Evolutionary conservation across 345 rosid species (phyloP).

Genomic region (Sonneratia caseolaris): DNA sequence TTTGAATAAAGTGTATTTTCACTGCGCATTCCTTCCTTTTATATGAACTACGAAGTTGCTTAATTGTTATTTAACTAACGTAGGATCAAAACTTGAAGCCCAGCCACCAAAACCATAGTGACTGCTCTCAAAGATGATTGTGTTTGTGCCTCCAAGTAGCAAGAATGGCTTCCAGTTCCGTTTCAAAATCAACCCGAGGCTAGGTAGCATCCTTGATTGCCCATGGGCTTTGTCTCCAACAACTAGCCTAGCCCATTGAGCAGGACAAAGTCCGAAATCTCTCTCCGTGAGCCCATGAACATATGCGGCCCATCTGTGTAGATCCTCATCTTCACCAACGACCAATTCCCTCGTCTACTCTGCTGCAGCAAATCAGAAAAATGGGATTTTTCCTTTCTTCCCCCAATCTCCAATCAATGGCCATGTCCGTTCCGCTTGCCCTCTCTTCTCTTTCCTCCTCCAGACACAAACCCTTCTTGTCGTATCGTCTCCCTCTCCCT

Average conservation of each 20-base stretch:
- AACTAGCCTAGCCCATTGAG: background rate
- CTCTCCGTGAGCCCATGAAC: too few species aligned
- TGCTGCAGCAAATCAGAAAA: background rate
- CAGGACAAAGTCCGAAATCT: background rate
- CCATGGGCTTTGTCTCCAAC: background rate
- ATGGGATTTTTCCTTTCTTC: background rate
- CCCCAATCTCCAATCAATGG: constrained; percentile 2
- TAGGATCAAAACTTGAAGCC: too few species aligned
- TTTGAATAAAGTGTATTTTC: too few species aligned
- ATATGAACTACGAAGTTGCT: too few species aligned
- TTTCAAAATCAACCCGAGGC: too few species aligned
- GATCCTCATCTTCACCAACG: background rate
- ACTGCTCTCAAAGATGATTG: too few species aligned
- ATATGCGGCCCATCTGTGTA: too few species aligned
- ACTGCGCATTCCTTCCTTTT: too few species aligned
- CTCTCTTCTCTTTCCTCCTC: background rate
- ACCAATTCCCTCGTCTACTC: background rate
- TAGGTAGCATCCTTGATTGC: background rate
- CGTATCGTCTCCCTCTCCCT: constrained; percentile 21
- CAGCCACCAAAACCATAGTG: too few species aligned
- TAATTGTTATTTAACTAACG: too few species aligned
- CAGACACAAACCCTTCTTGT: background rate
- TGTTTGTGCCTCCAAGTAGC: too few species aligned
- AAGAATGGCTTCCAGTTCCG: too few species aligned
- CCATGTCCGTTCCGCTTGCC: background rate